Evolutionary conservation across 139 green algal species (phyloP).

Genomic region (Chlorella ohadii): DNA sequence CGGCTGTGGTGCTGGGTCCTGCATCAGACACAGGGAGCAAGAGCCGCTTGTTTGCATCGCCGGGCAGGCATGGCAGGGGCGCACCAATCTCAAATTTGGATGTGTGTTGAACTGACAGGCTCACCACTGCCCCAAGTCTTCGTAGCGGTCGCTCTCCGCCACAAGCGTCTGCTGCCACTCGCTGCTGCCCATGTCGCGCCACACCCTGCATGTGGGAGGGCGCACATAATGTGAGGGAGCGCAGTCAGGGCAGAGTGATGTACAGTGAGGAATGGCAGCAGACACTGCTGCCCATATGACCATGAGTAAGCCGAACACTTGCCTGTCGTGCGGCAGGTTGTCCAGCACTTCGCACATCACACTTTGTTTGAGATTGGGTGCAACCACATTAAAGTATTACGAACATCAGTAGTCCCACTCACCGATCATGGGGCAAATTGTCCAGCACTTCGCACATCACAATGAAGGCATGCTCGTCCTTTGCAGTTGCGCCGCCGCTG

Average conservation of each 20-base stretch:
- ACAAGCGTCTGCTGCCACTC: constrained; percentile 42
- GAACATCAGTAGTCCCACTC: neutral
- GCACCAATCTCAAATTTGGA: no score
- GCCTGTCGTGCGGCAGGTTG: constrained; percentile 83
- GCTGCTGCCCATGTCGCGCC: neutral
- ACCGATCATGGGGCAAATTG: constrained; percentile 83
- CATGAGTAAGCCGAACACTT: neutral
- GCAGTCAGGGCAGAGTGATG: no score
- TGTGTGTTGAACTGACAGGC: no score
- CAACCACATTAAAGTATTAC: no score
- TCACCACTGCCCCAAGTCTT: neutral
- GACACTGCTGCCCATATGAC: no score
- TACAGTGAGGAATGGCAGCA: no score
- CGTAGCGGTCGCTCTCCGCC: neutral
- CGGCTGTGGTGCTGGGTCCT: neutral
- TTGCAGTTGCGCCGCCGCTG: neutral
- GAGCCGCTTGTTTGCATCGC: no score
- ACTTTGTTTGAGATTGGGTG: no score
- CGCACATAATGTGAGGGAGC: no score
- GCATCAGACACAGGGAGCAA: no score
- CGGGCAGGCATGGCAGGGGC: no score
- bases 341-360: constrained; percentile 89
- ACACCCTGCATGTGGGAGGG: constrained; percentile 3
- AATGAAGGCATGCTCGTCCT: constrained; percentile 58
- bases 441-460: constrained; percentile 89